These are phyloP conservation scores for Hypoxylon subgilvum DNA, from an alignment of 495 filamentous ascomycete species.

Conservation along the genomic window DNA sequence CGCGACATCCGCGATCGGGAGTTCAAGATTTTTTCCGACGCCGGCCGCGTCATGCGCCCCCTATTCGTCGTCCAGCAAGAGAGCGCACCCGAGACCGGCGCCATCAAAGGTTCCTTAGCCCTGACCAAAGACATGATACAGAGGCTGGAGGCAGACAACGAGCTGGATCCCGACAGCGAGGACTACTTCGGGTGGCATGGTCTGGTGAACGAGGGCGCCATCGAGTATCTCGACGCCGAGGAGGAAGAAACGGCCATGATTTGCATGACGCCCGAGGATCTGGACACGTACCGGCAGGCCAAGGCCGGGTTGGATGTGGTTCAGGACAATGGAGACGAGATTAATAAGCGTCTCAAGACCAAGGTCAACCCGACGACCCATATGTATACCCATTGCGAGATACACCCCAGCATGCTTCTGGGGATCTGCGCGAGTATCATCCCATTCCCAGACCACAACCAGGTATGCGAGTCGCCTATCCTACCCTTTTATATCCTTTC, in stretches of 20 bases:
- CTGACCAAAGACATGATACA: constrained; percentile 82
- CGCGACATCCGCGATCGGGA: constrained; percentile 94
- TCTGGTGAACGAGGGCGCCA: constrained; percentile 75
- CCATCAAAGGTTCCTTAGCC: constrained; percentile 76
- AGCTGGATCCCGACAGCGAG: constrained; percentile 61
- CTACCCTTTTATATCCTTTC: neutral
- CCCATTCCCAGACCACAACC: constrained; percentile 99
- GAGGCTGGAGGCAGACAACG: constrained; percentile 63
- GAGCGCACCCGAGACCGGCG: constrained; percentile 72
- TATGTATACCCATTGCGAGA: constrained; percentile 97
- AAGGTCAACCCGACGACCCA: constrained; percentile 80
- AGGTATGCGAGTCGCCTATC: constrained; percentile 55
- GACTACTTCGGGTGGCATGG: constrained; percentile 86
- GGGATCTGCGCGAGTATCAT: constrained; percentile 99
- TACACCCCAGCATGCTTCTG: constrained; percentile 98
- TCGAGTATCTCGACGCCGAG: constrained; percentile 96
- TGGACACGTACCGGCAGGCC: constrained; percentile 67
- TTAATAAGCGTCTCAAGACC: constrained; percentile 83
- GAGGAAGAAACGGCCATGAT: constrained; percentile 99
- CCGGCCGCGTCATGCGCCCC: constrained; percentile 90
- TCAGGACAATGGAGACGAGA: constrained; percentile 42
- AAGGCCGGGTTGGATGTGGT: constrained; percentile 61
- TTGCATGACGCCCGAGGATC: constrained; percentile 94
- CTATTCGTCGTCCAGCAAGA: constrained; percentile 77
- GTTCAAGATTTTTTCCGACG: constrained; percentile 98